Base-by-base conservation (phyloP, 257 asterid species). In the Linaria vulgaris region DNA sequence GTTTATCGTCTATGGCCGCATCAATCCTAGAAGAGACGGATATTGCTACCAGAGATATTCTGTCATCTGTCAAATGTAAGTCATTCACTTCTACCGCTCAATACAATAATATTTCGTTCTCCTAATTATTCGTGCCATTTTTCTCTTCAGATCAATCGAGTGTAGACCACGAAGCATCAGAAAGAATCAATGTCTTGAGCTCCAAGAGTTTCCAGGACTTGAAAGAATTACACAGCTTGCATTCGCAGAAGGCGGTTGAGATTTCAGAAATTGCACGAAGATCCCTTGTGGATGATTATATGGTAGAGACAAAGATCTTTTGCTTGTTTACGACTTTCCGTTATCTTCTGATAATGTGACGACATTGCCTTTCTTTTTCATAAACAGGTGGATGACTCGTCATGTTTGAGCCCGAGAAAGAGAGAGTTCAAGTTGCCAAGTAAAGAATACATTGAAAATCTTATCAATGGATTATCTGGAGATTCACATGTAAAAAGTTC, bases 251-350 rank as follows among this genome's bases (percentile, higher is more conserved):
- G 59, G 64, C 75, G 25, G 65, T 55, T 13, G 81, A 80, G 59
- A 80, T 83, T 59, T 71, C 83, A 12, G 62, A 50, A 67, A 46
- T 31, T 56, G 81, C 78, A 63, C 77, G 76, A 72, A 67, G 67
- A 76, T 73, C 72, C 50, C 83, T 83, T 55, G 48, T 75, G 27
- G 81, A 83, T 60, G 81, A 78, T 55, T 78, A 76, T 74, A 76
- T 70, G 83, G 86, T 80, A 75, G 57, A n/a, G 78, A 54, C 6
- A 39, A 47, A 4, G 38, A 16, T 30, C 13, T 9, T 22, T 9
- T 13, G 2, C 21, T 12, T 2, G 47, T 16, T 12, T 31, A 12
- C 45, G 37, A 25, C 1, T 12, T 2, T 1, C 13, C 12, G 12
- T 17, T 21, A 20, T 21, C 34, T 21, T 24, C 13, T 27, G n/a